Percentiles rank a stretch among this genome's conserved stretches.
phyloP scores from a whole-genome alignment of 2,329 filamentous ascomycete species.

The Diaporthe citriasiana region DNA sequence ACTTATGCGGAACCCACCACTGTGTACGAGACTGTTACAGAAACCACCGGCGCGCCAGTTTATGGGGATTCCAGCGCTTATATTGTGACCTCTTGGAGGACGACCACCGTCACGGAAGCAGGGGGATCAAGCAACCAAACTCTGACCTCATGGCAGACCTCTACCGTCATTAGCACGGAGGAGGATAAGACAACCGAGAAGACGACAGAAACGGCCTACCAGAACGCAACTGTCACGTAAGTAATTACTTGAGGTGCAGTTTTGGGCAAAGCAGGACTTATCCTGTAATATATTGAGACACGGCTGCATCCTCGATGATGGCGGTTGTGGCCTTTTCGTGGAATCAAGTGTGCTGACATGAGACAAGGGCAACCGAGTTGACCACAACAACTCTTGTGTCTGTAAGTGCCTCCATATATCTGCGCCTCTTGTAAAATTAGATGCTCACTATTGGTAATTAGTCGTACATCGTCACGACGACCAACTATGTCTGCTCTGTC shows the following conservation, averaged over 20 bases:
- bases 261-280: neutral
- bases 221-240: conserved; percentile 31
- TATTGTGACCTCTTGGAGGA: conserved; percentile 31
- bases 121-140: conserved; percentile 28
- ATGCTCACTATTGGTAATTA: neutral
- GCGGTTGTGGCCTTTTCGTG: neutral
- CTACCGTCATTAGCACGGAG: conserved; percentile 24
- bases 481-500: conserved; percentile 29
- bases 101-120: conserved; percentile 20
- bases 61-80: neutral
- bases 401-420: conserved; percentile 2
- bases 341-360: conserved; percentile 2
- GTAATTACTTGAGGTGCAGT: neutral
- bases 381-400: conserved; percentile 18
- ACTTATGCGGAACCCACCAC: conserved; percentile 21
- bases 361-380: conserved; percentile 28
- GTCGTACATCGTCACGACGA: conserved; percentile 28
- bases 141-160: conserved; percentile 28
- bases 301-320: neutral
- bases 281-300: conserved; percentile 8
- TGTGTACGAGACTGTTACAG: conserved; percentile 16
- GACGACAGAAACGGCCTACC: conserved; percentile 34
- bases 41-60: neutral
- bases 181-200: conserved; percentile 33
- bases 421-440: neutral